These are phyloP conservation scores for Acer campestre DNA, from an alignment of 345 rosid genomes.

Conservation along the genomic window DNA sequence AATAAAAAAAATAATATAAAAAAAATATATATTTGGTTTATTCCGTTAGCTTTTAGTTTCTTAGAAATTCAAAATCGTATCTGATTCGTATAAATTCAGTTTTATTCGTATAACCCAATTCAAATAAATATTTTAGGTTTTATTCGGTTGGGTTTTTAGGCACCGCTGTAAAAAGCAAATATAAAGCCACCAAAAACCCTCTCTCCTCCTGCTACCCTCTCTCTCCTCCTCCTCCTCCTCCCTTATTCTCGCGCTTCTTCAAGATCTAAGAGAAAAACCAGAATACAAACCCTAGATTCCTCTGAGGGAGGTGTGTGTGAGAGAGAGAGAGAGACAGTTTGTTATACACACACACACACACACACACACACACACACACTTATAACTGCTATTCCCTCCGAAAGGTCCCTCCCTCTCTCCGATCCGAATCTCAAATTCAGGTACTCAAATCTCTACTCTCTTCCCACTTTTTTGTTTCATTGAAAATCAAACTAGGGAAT, in stretches of 20 bases:
- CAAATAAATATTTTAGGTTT: too few species aligned
- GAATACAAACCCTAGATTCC: constrained; percentile 56
- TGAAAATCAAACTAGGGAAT: background rate
- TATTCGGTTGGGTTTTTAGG: too few species aligned
- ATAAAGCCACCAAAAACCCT: constrained; percentile 13
- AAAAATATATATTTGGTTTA: too few species aligned
- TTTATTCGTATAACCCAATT: too few species aligned
- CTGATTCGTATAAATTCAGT: too few species aligned
- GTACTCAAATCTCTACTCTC: background rate
- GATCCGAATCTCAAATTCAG: constrained; percentile 17
- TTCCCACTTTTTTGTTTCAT: background rate
- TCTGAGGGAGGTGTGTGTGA: constrained; percentile 36
- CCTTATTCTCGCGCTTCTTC: constrained; percentile 32
- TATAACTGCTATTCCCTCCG: background rate
- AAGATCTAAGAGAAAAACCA: constrained; percentile 35
- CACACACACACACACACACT: background rate
- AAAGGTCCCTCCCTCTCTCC: constrained; percentile 27
- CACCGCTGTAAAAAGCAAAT: background rate
- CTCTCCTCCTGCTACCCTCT: background rate
- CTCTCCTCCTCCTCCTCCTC: background rate
- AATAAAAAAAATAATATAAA: too few species aligned
- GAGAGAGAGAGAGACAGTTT: constrained; percentile 18
- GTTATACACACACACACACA: background rate
- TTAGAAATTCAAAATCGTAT: too few species aligned
- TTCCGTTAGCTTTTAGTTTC: too few species aligned